phyloP scores from a whole-genome alignment of 805 yeast genomes.

The Starmera caribaea region DNA sequence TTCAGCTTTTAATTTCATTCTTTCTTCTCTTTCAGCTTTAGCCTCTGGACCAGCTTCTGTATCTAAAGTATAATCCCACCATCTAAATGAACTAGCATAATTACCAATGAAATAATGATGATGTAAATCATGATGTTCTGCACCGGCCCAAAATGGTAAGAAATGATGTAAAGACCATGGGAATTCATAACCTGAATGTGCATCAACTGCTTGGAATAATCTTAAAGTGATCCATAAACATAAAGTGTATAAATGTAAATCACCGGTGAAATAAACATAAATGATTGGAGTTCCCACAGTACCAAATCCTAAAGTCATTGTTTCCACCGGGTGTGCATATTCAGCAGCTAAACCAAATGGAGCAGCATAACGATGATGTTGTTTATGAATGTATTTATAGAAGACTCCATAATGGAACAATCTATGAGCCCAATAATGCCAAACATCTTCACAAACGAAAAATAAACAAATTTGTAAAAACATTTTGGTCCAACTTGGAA shows the following conservation, averaged over 20 bases:
- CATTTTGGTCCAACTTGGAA: conserved; percentile 59
- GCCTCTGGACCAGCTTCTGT: conserved; percentile 90
- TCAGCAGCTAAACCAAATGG: conserved; percentile 97
- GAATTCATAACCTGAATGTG: conserved; percentile 97
- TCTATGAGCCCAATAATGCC: conserved; percentile 97
- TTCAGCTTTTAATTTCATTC: conserved; percentile 48
- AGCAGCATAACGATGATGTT: conserved; percentile 96
- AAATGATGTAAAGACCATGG: conserved; percentile 93
- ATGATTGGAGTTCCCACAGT: conserved; percentile 92
- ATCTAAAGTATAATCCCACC: conserved; percentile 85
- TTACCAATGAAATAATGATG: conserved; percentile 95
- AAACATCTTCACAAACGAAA: conserved; percentile 82
- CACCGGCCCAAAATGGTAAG: conserved; percentile 97
- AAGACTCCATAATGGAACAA: conserved; percentile 80
- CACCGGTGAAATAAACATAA: conserved; percentile 65
- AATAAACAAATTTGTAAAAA: conserved; percentile 60
- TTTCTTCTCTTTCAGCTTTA: conserved; percentile 60
- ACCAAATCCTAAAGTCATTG: conserved; percentile 83
- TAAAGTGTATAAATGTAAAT: conserved; percentile 84
- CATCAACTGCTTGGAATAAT: conserved; percentile 92
- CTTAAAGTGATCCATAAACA: conserved; percentile 82
- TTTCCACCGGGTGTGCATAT: conserved; percentile 95
- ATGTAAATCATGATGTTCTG: conserved; percentile 96
- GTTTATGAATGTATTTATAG: conserved; percentile 91
- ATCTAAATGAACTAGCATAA: conserved; percentile 89